These are phyloP conservation scores for Ganoderma sp. DNA, from an alignment of 1,284 basidiomycete species.

Conservation along the genomic window DNA sequence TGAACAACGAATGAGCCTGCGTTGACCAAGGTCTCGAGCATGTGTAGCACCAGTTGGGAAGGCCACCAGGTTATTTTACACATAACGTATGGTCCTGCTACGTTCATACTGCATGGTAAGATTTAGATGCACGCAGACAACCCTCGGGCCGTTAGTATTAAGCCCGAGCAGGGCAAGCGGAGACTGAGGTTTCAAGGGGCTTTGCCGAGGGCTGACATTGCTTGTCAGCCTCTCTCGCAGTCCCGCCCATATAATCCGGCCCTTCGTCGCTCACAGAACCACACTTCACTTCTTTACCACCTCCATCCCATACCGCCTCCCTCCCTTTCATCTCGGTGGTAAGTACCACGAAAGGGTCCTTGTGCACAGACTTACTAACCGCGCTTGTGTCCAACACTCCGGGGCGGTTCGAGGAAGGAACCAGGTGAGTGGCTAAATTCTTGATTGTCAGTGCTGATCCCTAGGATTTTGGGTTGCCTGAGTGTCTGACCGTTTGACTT, in stretches of 20 bases:
- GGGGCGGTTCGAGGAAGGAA: background rate
- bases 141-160: background rate
- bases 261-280: background rate
- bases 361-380: slow-evolving; percentile 1
- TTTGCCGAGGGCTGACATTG: background rate
- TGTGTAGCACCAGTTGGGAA: no score
- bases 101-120: background rate
- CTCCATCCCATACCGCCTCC: background rate
- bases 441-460: background rate
- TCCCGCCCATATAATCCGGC: background rate
- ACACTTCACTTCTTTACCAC: background rate
- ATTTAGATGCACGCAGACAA: background rate
- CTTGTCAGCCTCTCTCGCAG: background rate
- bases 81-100: no score
- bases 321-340: background rate
- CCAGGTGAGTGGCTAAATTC: background rate
- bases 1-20: no score
- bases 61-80: no score
- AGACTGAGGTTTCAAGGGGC: background rate
- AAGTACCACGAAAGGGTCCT: background rate
- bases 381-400: background rate
- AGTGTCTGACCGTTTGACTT: background rate
- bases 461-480: background rate
- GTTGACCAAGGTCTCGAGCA: no score
- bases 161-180: background rate